Evolutionary conservation across 306 rosid genomes (phyloP).

Genomic region (Cucurbita argyrosperma): DNA sequence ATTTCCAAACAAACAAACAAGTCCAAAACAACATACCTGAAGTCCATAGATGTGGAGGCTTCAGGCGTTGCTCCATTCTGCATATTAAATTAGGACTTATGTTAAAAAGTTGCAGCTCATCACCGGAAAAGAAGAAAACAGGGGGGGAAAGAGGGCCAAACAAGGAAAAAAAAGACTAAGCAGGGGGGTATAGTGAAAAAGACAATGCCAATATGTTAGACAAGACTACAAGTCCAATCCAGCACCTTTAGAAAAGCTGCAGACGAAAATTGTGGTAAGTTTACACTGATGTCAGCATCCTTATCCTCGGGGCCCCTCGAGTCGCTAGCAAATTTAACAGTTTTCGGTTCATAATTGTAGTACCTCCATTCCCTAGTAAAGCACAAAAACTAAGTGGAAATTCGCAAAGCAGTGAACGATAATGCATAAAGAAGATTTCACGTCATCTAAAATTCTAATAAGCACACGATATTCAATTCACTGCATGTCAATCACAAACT

Average conservation of each 20-base stretch:
- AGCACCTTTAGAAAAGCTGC: conserved; percentile 56
- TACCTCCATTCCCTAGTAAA: conserved; percentile 59
- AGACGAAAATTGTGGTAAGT: conserved; percentile 60
- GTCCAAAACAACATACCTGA: conserved; percentile 30
- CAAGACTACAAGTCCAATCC: not conserved
- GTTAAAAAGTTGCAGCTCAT: not conserved
- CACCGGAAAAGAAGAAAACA: not conserved
- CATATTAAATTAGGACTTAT: conserved; percentile 9
- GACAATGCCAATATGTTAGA: not conserved
- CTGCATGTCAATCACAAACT: not conserved
- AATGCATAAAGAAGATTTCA: not conserved
- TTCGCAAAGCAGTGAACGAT: not conserved
- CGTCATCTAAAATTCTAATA: not conserved
- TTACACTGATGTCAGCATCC: conserved; percentile 16
- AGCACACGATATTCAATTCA: not conserved
- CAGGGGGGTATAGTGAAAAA: not conserved
- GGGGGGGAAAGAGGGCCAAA: not conserved
- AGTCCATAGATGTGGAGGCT: conserved; percentile 25
- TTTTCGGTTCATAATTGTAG: conserved; percentile 47
- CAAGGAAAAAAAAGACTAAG: not conserved
- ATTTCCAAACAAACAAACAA: not conserved
- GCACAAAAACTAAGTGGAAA: not conserved
- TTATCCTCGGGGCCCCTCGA: conserved; percentile 23
- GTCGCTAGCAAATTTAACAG: conserved; percentile 35
- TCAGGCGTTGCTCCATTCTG: conserved; percentile 22